phyloP scores from a whole-genome alignment of 1,284 basidiomycete genomes.

The Rhodotorula sp. region DNA sequence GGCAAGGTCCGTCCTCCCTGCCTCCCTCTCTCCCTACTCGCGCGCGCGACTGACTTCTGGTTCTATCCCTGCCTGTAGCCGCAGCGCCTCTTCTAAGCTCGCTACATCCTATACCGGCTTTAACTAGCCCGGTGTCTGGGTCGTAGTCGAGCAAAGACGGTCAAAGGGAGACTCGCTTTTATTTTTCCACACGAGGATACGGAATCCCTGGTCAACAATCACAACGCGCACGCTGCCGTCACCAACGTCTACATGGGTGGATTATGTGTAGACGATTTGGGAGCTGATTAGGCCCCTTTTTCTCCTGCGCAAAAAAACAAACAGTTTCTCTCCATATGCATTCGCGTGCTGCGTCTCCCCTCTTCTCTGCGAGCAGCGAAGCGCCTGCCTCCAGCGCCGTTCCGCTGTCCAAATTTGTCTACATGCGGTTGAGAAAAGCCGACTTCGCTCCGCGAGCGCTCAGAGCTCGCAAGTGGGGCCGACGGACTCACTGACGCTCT shows the following conservation, averaged over 20 bases:
- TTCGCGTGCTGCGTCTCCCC: not conserved
- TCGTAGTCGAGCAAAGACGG: constrained; percentile 4
- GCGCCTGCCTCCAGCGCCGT: not conserved
- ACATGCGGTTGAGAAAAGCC: too few relatives aligned
- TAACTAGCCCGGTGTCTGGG: not conserved
- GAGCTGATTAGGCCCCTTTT: constrained; percentile 21
- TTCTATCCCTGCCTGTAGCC: not conserved
- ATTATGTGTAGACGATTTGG: constrained; percentile 24
- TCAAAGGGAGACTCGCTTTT: not conserved
- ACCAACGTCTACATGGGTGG: constrained; percentile 26
- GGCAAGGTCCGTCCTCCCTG: constrained; percentile 65
- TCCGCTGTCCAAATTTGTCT: too few relatives aligned
- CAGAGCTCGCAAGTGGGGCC: not conserved
- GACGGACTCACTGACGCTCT: too few relatives aligned
- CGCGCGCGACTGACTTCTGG: not conserved
- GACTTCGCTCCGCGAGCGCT: too few relatives aligned
- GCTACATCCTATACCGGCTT: not conserved
- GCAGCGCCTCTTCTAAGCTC: constrained; percentile 36
- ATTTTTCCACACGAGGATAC: not conserved
- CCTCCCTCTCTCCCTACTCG: not conserved
- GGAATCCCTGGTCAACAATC: constrained; percentile 11
- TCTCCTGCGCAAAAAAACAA: not conserved
- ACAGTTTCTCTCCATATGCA: not conserved
- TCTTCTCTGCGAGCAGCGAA: not conserved
- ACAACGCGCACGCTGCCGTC: constrained; percentile 30